These are phyloP conservation scores for barley (Hordeum vulgare) DNA, from an alignment of 176 grass and related monocot genomes.

Conservation along the genomic window MorexV3_pseudomolecules_assembly NC_058521.1:101854584-101855083, in stretches of 20 bases:
- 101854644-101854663: slow-evolving; percentile 31
- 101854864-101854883: slow-evolving; percentile 28
- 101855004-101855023: background rate
- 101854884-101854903: slow-evolving; percentile 32
- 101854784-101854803: slow-evolving; percentile 89
- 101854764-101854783: slow-evolving; percentile 5
- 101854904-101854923: slow-evolving; percentile 67
- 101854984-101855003: slow-evolving; percentile 28
- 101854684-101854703: slow-evolving; percentile 75
- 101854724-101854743: slow-evolving; percentile 71
- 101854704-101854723: slow-evolving; percentile 76
- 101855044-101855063: slow-evolving; percentile 48
- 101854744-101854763: slow-evolving; percentile 72
- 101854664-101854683: slow-evolving; percentile 76
- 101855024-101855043: slow-evolving; percentile 46
- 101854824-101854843: slow-evolving; percentile 36
- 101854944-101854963: slow-evolving; percentile 64
- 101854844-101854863: slow-evolving; percentile 57
- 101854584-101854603: slow-evolving; percentile 56
- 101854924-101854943: slow-evolving; percentile 66
- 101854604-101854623: slow-evolving; percentile 33
- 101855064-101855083: slow-evolving; percentile 28
- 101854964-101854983: slow-evolving; percentile 66
- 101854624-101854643: slow-evolving; percentile 15
- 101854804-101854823: slow-evolving; percentile 72